phyloP scores from a whole-genome alignment of 768 basidiomycete species.

The Mrakia hoshinonis region DNA sequence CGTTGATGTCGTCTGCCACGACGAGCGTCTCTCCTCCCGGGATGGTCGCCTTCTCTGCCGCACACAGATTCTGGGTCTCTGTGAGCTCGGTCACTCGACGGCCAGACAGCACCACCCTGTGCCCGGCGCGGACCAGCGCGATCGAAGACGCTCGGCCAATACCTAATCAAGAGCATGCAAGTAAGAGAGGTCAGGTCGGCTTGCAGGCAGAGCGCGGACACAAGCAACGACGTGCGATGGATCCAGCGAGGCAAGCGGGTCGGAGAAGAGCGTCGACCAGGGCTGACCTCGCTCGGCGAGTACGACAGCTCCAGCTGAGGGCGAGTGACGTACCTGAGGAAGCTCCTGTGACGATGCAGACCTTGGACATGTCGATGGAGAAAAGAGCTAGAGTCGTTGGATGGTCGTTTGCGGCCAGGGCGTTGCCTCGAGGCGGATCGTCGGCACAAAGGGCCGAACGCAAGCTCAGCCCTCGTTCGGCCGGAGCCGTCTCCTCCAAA shows the following conservation, averaged over 20 bases:
- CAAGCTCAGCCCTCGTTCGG: too few species aligned
- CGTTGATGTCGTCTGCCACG: constrained; percentile 57
- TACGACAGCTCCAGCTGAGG: too few species aligned
- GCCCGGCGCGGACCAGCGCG: constrained; percentile 58
- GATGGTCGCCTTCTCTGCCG: constrained; percentile 1
- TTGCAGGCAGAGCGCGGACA: background rate
- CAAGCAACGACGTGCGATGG: background rate
- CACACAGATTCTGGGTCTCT: constrained; percentile 50
- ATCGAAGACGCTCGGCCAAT: constrained; percentile 64
- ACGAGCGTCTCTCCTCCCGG: constrained; percentile 43
- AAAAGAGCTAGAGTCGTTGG: too few species aligned
- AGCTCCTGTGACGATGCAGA: constrained; percentile 78
- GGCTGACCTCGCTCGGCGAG: background rate
- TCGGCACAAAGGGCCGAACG: too few species aligned
- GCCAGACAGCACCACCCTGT: constrained; percentile 59
- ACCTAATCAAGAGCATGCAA: constrained; percentile 41
- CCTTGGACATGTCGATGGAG: too few species aligned
- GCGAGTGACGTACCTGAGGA: constrained; percentile 52
- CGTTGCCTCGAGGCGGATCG: too few species aligned
- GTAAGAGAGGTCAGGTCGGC: background rate
- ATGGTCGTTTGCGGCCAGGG: too few species aligned
- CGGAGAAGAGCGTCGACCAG: background rate
- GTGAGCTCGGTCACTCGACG: constrained; percentile 54
- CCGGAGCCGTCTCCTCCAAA: too few species aligned
- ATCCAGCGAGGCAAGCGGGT: background rate